Conservation (phyloP, 495 filamentous ascomycete species). For the Articulospora tetracladia region DNA sequence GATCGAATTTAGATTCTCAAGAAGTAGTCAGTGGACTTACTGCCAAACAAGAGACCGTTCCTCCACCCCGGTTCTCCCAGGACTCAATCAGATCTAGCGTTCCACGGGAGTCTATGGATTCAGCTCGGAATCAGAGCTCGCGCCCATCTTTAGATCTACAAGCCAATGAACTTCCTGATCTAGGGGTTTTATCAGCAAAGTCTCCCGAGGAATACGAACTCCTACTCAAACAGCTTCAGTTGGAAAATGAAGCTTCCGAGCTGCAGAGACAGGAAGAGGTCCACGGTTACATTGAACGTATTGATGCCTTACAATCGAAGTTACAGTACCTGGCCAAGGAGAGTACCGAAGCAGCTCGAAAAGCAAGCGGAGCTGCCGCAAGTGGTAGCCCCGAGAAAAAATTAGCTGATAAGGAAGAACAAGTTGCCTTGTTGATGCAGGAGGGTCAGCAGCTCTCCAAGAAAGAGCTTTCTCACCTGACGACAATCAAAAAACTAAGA, state of each 20-base stretch:
- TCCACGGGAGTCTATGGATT: constrained; percentile 22
- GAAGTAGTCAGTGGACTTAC: background rate
- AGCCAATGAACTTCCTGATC: background rate
- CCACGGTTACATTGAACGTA: constrained; percentile 78
- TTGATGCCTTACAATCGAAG: constrained; percentile 89
- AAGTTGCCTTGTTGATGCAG: constrained; percentile 82
- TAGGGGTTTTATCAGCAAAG: background rate
- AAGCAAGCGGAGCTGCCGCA: constrained; percentile 54
- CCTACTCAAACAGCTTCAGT: constrained; percentile 44
- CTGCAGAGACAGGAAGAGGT: constrained; percentile 73
- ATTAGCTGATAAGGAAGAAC: constrained; percentile 83
- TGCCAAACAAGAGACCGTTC: background rate
- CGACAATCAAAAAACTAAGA: constrained; percentile 79
- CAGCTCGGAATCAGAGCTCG: background rate
- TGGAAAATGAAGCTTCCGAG: constrained; percentile 56
- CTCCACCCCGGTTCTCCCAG: constrained; percentile 11
- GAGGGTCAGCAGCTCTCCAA: constrained; percentile 89
- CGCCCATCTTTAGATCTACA: constrained; percentile 4
- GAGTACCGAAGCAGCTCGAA: constrained; percentile 66
- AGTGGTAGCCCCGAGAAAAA: constrained; percentile 68
- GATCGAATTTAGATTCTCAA: background rate
- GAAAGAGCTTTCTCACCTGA: constrained; percentile 77
- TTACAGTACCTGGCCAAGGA: constrained; percentile 81
- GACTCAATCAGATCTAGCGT: constrained; percentile 18
- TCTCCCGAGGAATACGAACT: constrained; percentile 19